Evolutionary conservation across 352 stramenopile genomes (phyloP).

Genomic region (Phytophthora vignae): DNA sequence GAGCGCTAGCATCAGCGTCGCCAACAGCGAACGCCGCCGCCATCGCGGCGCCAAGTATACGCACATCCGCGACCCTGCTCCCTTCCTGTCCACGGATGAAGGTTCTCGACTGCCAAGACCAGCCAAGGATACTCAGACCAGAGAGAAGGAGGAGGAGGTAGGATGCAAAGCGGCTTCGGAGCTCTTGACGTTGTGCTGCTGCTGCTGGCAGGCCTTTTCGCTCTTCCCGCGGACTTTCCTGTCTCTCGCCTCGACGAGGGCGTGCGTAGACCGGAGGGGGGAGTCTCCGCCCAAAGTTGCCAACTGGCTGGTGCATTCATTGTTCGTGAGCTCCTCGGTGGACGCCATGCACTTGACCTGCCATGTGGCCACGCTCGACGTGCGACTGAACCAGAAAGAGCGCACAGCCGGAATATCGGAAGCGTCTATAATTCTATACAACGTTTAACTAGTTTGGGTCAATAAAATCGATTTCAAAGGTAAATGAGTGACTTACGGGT

Average conservation of each 20-base stretch:
- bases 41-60: conserved; percentile 41
- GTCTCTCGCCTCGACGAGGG: conserved; percentile 22
- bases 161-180: conserved; percentile 19
- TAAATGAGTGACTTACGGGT: not conserved
- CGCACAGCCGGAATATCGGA: conserved; percentile 17
- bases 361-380: conserved; percentile 23
- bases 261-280: conserved; percentile 25
- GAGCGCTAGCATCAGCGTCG: conserved; percentile 7
- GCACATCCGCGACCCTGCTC: conserved; percentile 28
- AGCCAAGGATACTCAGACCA: not conserved
- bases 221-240: conserved; percentile 31
- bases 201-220: conserved; percentile 24
- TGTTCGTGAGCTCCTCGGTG: conserved; percentile 1
- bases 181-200: conserved; percentile 18
- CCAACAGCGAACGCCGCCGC: conserved; percentile 26
- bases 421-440: conserved; percentile 1
- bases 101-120: conserved; percentile 37
- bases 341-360: conserved; percentile 1
- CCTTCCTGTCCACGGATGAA: conserved; percentile 10
- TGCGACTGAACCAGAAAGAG: conserved; percentile 12
- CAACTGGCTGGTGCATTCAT: conserved; percentile 12
- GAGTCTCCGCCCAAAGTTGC: conserved; percentile 10
- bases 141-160: conserved; percentile 5
- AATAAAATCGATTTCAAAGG: not conserved
- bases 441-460: not conserved